These are phyloP conservation scores for Paulownia fortunei DNA, from an alignment of 257 asterid species.

Conservation along the genomic window DNA sequence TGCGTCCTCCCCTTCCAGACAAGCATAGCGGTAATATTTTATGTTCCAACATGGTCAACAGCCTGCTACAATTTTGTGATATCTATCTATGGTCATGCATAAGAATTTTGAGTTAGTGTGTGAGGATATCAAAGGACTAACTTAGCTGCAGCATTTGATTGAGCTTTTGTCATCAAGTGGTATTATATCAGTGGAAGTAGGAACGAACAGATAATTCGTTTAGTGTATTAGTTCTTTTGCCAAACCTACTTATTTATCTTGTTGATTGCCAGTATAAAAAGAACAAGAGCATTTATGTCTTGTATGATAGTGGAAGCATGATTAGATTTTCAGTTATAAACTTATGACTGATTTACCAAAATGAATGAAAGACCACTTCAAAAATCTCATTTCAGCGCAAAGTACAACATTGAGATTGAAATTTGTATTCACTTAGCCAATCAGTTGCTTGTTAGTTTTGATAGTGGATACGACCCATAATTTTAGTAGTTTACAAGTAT, in stretches of 20 bases:
- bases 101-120: neutral
- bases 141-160: neutral
- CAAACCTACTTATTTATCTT: neutral
- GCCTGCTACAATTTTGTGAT: neutral
- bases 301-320: no score
- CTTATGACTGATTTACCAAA: no score
- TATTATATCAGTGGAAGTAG: neutral
- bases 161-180: neutral
- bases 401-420: no score
- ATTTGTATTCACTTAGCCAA: no score
- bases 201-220: neutral
- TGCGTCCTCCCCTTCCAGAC: slow-evolving; percentile 74
- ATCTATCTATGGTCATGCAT: neutral
- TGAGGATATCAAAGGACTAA: neutral
- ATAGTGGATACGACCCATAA: neutral
- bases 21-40: slow-evolving; percentile 64
- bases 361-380: no score
- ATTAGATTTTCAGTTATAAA: no score
- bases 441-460: neutral
- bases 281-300: neutral
- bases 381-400: no score
- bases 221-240: neutral
- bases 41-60: neutral
- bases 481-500: neutral
- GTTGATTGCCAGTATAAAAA: neutral